phyloP scores from a whole-genome alignment of 768 basidiomycete genomes.

The Calocera cornea region DNA sequence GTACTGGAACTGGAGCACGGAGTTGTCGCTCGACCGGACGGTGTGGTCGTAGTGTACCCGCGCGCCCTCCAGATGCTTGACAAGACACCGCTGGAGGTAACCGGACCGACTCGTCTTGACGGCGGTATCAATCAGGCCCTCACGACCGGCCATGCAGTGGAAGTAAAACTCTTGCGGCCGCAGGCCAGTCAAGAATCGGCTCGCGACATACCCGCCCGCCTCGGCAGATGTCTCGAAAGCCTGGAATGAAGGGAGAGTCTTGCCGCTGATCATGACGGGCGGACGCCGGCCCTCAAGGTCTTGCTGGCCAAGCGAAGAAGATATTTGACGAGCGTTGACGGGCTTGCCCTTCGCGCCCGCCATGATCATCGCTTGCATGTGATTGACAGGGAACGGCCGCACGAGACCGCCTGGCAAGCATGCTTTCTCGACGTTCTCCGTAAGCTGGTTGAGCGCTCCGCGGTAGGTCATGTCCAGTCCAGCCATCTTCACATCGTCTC shows the following conservation, averaged over 20 bases:
- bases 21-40: constrained; percentile 86
- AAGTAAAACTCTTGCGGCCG: constrained; percentile 99
- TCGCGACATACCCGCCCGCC: constrained; percentile 94
- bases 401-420: constrained; percentile 77
- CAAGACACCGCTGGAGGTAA: constrained; percentile 92
- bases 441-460: constrained; percentile 68
- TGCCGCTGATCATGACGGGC: constrained; percentile 97
- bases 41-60: constrained; percentile 97
- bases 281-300: constrained; percentile 97
- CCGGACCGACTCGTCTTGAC: constrained; percentile 98
- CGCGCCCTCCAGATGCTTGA: constrained; percentile 96
- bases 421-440: constrained; percentile 75
- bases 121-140: constrained; percentile 97
- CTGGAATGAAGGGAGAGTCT: constrained; percentile 93
- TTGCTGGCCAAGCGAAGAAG: constrained; percentile 94
- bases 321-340: constrained; percentile 95
- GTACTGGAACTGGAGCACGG: constrained; percentile 91
- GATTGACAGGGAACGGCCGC: constrained; percentile 91
- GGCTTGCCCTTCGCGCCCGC: constrained; percentile 97
- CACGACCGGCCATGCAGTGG: constrained; percentile 99
- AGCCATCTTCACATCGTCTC: constrained; percentile 95
- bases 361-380: constrained; percentile 98
- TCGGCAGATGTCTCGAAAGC: constrained; percentile 96
- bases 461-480: constrained; percentile 89
- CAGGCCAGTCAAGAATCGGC: constrained; percentile 95